Evolutionary conservation across 2,329 filamentous ascomycete genomes (phyloP).

Genomic region (Hansfordia pulvinata): DNA sequence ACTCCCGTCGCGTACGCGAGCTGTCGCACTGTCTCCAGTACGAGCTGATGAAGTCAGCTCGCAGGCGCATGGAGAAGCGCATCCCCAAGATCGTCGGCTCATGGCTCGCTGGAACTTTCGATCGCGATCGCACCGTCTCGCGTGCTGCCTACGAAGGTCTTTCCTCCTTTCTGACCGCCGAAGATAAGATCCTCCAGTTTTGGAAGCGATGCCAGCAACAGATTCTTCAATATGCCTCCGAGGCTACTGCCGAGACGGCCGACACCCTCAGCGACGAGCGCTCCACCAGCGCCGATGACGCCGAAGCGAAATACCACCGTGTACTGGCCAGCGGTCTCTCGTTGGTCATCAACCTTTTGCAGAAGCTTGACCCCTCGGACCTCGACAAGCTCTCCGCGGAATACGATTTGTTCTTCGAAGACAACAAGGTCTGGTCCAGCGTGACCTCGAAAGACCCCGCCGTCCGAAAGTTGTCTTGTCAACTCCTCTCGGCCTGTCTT

Average conservation of each 20-base stretch:
- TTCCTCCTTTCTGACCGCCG: slow-evolving; percentile 58
- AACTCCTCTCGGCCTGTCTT: slow-evolving; percentile 35
- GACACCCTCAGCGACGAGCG: slow-evolving; percentile 82
- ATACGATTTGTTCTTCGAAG: slow-evolving; percentile 54
- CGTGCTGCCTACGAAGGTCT: slow-evolving; percentile 69
- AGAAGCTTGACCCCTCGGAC: slow-evolving; percentile 33
- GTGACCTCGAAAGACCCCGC: slow-evolving; percentile 47
- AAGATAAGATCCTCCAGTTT: slow-evolving; percentile 65
- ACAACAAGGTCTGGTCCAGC: slow-evolving; percentile 53
- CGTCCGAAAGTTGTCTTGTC: slow-evolving; percentile 36
- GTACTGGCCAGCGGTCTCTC: slow-evolving; percentile 47
- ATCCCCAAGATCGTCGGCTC: slow-evolving; percentile 67
- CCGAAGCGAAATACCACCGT: slow-evolving; percentile 71
- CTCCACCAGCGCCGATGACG: slow-evolving; percentile 71
- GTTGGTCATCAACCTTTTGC: slow-evolving; percentile 38
- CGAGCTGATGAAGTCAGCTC: slow-evolving; percentile 45
- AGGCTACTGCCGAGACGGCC: slow-evolving; percentile 68
- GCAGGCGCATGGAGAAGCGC: slow-evolving; percentile 72
- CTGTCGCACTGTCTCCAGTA: slow-evolving; percentile 65
- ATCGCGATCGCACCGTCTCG: slow-evolving; percentile 65
- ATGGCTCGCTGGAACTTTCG: slow-evolving; percentile 87
- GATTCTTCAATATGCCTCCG: slow-evolving; percentile 70
- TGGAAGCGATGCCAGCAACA: slow-evolving; percentile 71
- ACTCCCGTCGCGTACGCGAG: slow-evolving; percentile 75
- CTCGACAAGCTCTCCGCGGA: slow-evolving; percentile 43